A percentile compares a stretch with the other conserved stretches of the same genome.
Evolutionary conservation across 192 early-diverging fungal genomes (phyloP).

Genomic region (Linnemannia schmuckeri): DNA sequence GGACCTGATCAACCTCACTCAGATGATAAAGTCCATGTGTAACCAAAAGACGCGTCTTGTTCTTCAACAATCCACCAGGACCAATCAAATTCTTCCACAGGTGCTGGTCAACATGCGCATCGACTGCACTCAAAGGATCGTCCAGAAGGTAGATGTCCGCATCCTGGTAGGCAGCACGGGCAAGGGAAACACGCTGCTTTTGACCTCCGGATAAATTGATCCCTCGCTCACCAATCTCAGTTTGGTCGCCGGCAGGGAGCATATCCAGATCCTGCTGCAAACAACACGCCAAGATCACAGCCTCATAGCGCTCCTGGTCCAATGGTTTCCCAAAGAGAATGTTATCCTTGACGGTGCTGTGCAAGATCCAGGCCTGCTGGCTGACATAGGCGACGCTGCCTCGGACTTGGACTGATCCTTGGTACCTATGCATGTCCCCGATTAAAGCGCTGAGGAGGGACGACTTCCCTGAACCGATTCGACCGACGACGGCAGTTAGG

Average conservation of each 20-base stretch:
- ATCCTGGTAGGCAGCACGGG: conserved; percentile 84
- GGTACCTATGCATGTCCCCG: conserved; percentile 86
- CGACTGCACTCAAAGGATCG: conserved; percentile 91
- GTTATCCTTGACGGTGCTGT: conserved; percentile 73
- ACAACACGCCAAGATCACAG: conserved; percentile 11
- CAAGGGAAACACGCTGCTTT: conserved; percentile 89
- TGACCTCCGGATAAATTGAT: conserved; percentile 84
- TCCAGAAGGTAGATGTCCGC: conserved; percentile 81
- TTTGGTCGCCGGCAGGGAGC: conserved; percentile 51
- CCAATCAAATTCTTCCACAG: conserved; percentile 68
- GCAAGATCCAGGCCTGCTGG: conserved; percentile 52
- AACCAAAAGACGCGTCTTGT: conserved; percentile 83
- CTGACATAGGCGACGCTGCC: conserved; percentile 74
- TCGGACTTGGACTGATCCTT: conserved; percentile 72
- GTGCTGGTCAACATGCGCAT: conserved; percentile 68
- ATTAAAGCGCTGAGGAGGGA: conserved; percentile 66
- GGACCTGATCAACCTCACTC: conserved; percentile 72
- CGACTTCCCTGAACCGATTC: conserved; percentile 67
- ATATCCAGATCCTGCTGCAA: conserved; percentile 35
- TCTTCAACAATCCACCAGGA: conserved; percentile 80
- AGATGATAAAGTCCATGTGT: conserved; percentile 84
- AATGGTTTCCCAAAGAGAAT: conserved; percentile 82
- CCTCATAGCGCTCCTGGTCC: conserved; percentile 70
- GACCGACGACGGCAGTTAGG: conserved; percentile 36
- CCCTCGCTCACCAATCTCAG: conserved; percentile 62